These are phyloP conservation scores for Leccinum boreale DNA, from an alignment of 768 basidiomycete species.

Conservation along the genomic window DNA sequence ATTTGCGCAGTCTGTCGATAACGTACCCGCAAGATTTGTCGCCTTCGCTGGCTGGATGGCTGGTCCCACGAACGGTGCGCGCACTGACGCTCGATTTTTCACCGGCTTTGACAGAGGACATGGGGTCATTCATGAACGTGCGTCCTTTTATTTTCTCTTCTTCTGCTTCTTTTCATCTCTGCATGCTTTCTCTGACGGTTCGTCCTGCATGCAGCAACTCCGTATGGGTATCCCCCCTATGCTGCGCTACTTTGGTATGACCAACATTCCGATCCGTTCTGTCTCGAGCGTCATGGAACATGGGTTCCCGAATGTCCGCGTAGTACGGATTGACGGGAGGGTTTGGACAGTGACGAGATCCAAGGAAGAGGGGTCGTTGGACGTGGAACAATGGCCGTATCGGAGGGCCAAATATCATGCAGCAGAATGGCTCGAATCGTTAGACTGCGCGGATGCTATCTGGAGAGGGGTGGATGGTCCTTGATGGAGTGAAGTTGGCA, in stretches of 20 bases:
- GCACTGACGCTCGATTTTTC: conserved; percentile 45
- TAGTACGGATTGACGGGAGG: conserved; percentile 50
- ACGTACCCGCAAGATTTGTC: conserved; percentile 64
- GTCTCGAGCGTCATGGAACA: conserved; percentile 47
- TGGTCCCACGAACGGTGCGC: conserved; percentile 54
- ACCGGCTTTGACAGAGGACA: conserved; percentile 38
- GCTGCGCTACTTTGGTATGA: conserved; percentile 54
- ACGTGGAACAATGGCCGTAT: conserved; percentile 57
- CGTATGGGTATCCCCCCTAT: conserved; percentile 52
- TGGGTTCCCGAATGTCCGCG: conserved; percentile 59
- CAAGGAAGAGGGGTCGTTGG: conserved; percentile 31
- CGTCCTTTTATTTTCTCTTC: background rate
- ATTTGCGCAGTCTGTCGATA: conserved; percentile 52
- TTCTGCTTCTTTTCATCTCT: background rate
- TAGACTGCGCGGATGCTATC: conserved; percentile 57
- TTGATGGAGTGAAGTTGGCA: background rate
- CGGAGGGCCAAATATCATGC: conserved; percentile 50
- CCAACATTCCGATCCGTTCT: conserved; percentile 44
- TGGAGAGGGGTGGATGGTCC: conserved; percentile 21
- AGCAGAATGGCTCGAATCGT: conserved; percentile 63
- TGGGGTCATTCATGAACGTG: conserved; percentile 42
- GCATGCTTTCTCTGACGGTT: background rate
- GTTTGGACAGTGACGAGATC: conserved; percentile 49
- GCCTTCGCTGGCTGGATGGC: conserved; percentile 64
- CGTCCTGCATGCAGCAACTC: conserved; percentile 45